These are phyloP conservation scores for Claviceps africana DNA, from an alignment of 2,329 filamentous ascomycete genomes.

Conservation along the genomic window DNA sequence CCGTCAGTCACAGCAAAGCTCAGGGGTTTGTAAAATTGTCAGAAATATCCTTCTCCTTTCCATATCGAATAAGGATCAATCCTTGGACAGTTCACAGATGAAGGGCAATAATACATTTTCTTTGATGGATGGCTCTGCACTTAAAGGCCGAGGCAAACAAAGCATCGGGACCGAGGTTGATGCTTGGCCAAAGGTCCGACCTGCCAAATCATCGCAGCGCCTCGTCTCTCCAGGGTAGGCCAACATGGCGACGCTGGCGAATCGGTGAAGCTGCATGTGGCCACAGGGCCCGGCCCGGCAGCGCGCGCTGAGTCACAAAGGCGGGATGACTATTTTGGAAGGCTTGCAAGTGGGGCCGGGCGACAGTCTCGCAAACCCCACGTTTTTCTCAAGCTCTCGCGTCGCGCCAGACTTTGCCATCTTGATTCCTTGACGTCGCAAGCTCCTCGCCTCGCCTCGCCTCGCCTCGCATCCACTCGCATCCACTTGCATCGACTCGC, in stretches of 20 bases:
- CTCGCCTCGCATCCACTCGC: not conserved
- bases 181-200: not conserved
- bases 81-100: too few species aligned
- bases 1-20: not conserved
- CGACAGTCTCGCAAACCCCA: not conserved
- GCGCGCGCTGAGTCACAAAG: not conserved
- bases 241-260: not conserved
- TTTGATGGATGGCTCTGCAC: not conserved
- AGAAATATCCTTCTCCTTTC: too few species aligned
- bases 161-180: not conserved
- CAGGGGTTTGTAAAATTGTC: not conserved
- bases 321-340: not conserved
- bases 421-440: not conserved
- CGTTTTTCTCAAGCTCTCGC: not conserved
- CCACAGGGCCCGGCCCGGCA: too few species aligned
- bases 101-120: not conserved
- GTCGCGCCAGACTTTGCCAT: not conserved
- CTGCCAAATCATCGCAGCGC: not conserved
- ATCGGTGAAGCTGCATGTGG: too few species aligned
- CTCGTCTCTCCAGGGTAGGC: not conserved
- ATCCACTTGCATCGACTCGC: constrained; percentile 4
- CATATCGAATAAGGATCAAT: too few species aligned
- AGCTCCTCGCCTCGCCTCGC: not conserved
- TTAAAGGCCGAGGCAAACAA: not conserved
- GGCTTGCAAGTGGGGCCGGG: not conserved